Conservation (phyloP, 805 yeast species). For the Candida bentonensis region DNA sequence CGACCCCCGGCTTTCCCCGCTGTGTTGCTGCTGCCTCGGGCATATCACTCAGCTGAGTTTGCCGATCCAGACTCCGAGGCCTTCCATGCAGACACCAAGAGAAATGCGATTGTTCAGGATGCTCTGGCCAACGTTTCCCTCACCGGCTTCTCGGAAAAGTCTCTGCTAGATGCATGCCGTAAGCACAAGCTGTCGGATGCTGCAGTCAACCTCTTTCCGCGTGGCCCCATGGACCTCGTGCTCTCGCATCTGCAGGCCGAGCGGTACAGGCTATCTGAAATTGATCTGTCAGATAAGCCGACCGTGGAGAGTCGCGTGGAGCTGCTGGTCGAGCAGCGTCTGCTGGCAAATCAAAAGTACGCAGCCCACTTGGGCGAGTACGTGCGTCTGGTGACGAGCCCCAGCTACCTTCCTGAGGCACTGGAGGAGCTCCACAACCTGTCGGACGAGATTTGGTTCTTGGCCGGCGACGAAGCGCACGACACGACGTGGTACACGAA, state of each 20-base stretch:
- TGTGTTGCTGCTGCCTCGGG: too few relatives aligned
- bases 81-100: neutral
- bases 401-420: constrained; percentile 43
- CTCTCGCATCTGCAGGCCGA: constrained; percentile 38
- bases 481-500: constrained; percentile 93
- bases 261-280: constrained; percentile 19
- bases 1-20: too few relatives aligned
- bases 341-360: constrained; percentile 29
- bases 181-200: constrained; percentile 37
- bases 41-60: neutral
- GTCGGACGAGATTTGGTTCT: constrained; percentile 70
- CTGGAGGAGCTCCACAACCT: constrained; percentile 57
- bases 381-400: constrained; percentile 48
- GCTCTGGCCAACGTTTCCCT: neutral
- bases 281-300: constrained; percentile 6
- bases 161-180: constrained; percentile 37
- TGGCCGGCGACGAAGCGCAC: constrained; percentile 61
- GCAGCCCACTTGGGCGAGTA: constrained; percentile 24
- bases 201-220: constrained; percentile 28
- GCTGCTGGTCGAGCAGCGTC: constrained; percentile 28
- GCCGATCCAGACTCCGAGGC: neutral
- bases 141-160: neutral
- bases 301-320: constrained; percentile 22
- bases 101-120: neutral
- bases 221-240: constrained; percentile 38